Evolutionary conservation across 2,329 filamentous ascomycete genomes (phyloP), one percentile per base, ranked within the genome.

Genomic region (Dryadomyces quercivorus): DNA sequence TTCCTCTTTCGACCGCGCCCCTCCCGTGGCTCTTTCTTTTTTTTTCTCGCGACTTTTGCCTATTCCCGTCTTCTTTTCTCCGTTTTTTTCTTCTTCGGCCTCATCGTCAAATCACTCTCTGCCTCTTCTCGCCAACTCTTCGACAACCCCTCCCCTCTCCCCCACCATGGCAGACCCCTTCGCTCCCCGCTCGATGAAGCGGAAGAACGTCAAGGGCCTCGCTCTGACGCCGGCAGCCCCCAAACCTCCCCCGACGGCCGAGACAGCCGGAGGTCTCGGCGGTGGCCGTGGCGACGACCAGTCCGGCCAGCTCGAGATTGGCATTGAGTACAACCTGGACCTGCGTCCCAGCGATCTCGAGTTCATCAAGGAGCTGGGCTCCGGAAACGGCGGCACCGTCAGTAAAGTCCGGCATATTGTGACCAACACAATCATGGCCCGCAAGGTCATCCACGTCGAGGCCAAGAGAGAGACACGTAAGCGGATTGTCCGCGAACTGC

Each of bases 391-490:
- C 65, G 93, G 93, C 56, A 97, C 93, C 20, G 93, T 98, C 64
- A 97, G 91, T 75, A 98, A 98, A 72, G 93, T 98, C 65, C 87
- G 86, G 74, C 92, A 98, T 74, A 82, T 90, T 59, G 90, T 88
- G 40, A 96, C 91, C 40, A 94, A 94, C 66, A 94, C 93, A 18
- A 81, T 94, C 62, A 98, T 98, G 93, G 93, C 93, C 62, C 83
- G 91, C 72, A 98, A 98, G 87, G 85, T 96, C 60, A 98, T 98
- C 63, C 92, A 96, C 62, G 92, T 98, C 65, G 93, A 98, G 69
- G 93, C 91, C 43, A 97, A 97, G 75, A 91, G 91, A 66, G 92
- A 96, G 66, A 88, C 97, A 70, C 85, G 93, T 62, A 96, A 94
- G 73, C 86, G 94, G 65, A 98, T 98, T 61, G 88, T 98, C 59